phyloP scores from a whole-genome alignment of 192 early-diverging fungal genomes.

The Mortierella antarctica region DNA sequence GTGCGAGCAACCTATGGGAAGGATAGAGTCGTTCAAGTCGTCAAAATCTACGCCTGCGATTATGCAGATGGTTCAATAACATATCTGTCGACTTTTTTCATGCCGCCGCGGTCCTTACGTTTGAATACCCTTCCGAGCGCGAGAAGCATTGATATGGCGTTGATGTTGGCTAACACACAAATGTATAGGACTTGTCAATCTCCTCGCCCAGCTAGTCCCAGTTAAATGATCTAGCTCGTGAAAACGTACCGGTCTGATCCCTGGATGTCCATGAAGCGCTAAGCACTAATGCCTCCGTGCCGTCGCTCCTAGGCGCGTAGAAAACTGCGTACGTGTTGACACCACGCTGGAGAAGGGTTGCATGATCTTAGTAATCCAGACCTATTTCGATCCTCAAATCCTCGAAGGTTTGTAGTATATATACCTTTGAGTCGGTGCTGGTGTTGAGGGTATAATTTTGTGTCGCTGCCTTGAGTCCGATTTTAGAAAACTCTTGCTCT shows the following conservation, averaged over 20 bases:
- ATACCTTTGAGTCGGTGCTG: constrained; percentile 46
- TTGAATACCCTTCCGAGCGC: constrained; percentile 68
- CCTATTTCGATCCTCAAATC: background rate
- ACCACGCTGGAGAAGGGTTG: constrained; percentile 46
- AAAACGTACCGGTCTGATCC: constrained; percentile 60
- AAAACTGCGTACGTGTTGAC: constrained; percentile 86
- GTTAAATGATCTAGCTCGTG: background rate
- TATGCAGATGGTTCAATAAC: too few species aligned
- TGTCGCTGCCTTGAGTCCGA: constrained; percentile 64
- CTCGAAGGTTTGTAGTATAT: background rate
- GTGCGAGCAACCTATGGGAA: constrained; percentile 68
- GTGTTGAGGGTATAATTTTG: constrained; percentile 60
- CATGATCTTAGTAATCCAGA: background rate
- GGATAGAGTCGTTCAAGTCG: background rate
- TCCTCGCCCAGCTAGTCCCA: background rate
- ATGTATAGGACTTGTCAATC: constrained; percentile 4
- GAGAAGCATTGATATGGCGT: constrained; percentile 57
- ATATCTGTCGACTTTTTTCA: background rate
- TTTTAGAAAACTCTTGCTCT: constrained; percentile 55
- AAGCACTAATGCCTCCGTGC: constrained; percentile 89
- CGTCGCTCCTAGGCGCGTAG: constrained; percentile 84
- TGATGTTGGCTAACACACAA: constrained; percentile 56
- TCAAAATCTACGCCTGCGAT: background rate
- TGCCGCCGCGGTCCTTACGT: constrained; percentile 41
- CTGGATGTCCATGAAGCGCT: constrained; percentile 83